phyloP scores from a whole-genome alignment of 148 eudicot species.

The Vaccinium macrocarpon region DNA sequence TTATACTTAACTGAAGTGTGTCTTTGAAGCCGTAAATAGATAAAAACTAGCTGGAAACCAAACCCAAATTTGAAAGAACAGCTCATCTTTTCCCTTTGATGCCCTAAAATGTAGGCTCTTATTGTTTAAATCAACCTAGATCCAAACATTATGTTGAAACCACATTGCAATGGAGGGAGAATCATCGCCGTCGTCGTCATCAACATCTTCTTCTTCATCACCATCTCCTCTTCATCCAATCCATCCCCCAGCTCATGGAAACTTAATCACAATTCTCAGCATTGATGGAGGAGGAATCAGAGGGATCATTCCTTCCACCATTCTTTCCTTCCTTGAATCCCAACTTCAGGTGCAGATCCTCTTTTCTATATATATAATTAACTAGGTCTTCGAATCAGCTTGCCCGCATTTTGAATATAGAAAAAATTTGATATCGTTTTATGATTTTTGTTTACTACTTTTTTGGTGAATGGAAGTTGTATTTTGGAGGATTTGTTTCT shows the following conservation, averaged over 20 bases:
- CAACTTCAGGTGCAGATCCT: constrained; percentile 33
- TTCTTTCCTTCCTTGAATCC: constrained; percentile 38
- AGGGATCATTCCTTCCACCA: constrained; percentile 47
- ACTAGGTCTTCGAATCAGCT: background rate
- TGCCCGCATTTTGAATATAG: background rate
- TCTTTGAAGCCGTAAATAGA: background rate
- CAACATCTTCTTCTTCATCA: background rate
- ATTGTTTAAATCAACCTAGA: background rate
- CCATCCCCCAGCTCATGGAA: constrained; percentile 30
- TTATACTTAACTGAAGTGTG: background rate
- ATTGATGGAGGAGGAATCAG: constrained; percentile 72
- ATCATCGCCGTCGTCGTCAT: background rate
- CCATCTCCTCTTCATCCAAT: background rate
- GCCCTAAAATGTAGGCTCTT: background rate
- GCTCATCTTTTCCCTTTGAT: background rate
- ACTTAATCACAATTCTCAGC: constrained; percentile 55
- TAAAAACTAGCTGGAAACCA: background rate
- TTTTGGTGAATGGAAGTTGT: background rate
- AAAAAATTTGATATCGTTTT: background rate
- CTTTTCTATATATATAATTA: background rate
- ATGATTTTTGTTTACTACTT: background rate
- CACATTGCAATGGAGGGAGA: background rate
- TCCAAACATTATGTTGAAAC: background rate
- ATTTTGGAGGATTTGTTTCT: background rate
- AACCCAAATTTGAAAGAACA: background rate